These are phyloP conservation scores for Mycosphaerella arachidis DNA, from an alignment of 2,329 filamentous ascomycete genomes.

Conservation along the genomic window DNA sequence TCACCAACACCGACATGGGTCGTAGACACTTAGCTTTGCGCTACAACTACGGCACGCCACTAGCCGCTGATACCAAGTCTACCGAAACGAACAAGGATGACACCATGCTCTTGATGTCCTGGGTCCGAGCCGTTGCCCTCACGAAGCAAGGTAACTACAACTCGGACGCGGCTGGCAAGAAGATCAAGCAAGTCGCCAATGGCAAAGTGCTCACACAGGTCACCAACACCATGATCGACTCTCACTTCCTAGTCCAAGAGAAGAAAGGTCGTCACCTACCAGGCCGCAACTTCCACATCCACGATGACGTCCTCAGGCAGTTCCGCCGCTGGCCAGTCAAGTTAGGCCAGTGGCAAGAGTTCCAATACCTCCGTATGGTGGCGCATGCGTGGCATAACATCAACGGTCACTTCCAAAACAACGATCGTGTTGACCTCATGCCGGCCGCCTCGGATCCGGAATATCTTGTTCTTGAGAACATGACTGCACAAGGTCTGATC, in stretches of 20 bases:
- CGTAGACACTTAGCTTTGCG: conserved; percentile 18
- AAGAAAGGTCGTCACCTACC: conserved; percentile 55
- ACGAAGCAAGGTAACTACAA: conserved; percentile 41
- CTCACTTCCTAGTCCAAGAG: conserved; percentile 56
- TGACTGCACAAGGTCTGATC: conserved; percentile 58
- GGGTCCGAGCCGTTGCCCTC: conserved; percentile 43
- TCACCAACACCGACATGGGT: conserved; percentile 14
- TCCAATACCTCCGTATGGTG: conserved; percentile 25
- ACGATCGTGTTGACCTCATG: conserved; percentile 44
- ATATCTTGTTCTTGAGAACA: conserved; percentile 62
- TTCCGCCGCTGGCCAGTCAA: conserved; percentile 53
- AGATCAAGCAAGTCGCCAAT: conserved; percentile 34
- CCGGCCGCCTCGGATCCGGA: conserved; percentile 59
- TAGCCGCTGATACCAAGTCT: conserved; percentile 11
- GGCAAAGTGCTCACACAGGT: conserved; percentile 41
- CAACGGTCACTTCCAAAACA: conserved; percentile 33
- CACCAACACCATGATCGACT: conserved; percentile 52
- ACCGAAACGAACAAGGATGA: conserved; percentile 15
- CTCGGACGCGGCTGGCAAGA: conserved; percentile 36
- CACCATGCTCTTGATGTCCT: conserved; percentile 37
- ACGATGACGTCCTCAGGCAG: conserved; percentile 53
- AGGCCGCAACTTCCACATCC: conserved; percentile 60
- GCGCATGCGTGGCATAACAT: conserved; percentile 23
- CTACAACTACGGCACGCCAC: conserved; percentile 13
- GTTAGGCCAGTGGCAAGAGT: conserved; percentile 16